A percentile compares a stretch with the other conserved stretches of the same genome.
Conservation (phyloP, 2,329 filamentous ascomycete genomes). For the Akanthomyces muscarius region DNA sequence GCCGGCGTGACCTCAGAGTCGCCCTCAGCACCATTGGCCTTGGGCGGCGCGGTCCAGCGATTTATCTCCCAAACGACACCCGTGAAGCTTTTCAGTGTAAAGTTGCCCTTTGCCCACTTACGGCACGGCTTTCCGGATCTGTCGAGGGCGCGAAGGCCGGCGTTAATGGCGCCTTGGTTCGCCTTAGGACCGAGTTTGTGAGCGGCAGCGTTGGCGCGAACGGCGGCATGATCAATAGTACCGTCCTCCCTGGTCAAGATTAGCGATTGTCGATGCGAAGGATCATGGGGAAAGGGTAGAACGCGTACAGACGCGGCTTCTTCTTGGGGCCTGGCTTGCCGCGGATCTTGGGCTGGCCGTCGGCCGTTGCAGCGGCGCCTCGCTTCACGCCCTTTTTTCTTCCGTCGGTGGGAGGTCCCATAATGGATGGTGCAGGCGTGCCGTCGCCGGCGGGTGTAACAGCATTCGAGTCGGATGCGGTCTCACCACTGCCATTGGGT, state of each 20-base stretch:
- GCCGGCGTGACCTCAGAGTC: conserved; percentile 43
- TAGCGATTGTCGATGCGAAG: conserved; percentile 13
- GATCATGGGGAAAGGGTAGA: background rate
- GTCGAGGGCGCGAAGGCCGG: conserved; percentile 88
- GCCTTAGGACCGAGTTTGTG: conserved; percentile 95
- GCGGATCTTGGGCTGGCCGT: conserved; percentile 63
- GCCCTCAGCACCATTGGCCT: conserved; percentile 42
- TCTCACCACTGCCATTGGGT: conserved; percentile 48
- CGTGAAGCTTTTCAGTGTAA: conserved; percentile 88
- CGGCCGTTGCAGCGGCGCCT: conserved; percentile 58
- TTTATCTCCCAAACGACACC: conserved; percentile 77
- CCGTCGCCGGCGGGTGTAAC: conserved; percentile 52
- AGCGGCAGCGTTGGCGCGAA: conserved; percentile 45
- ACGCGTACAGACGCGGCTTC: conserved; percentile 84
- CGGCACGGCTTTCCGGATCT: conserved; percentile 87
- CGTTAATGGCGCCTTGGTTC: conserved; percentile 96
- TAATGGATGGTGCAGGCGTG: conserved; percentile 52
- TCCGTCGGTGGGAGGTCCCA: conserved; percentile 58
- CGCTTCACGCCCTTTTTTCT: conserved; percentile 77
- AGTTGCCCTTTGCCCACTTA: conserved; percentile 80
- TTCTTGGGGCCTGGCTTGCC: conserved; percentile 96
- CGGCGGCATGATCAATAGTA: conserved; percentile 52
- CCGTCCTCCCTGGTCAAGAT: conserved; percentile 53
- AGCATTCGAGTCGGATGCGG: conserved; percentile 56
- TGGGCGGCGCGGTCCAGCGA: conserved; percentile 75